Conservation (phyloP, 257 asterid species). For the Petrea volubilis region DNA sequence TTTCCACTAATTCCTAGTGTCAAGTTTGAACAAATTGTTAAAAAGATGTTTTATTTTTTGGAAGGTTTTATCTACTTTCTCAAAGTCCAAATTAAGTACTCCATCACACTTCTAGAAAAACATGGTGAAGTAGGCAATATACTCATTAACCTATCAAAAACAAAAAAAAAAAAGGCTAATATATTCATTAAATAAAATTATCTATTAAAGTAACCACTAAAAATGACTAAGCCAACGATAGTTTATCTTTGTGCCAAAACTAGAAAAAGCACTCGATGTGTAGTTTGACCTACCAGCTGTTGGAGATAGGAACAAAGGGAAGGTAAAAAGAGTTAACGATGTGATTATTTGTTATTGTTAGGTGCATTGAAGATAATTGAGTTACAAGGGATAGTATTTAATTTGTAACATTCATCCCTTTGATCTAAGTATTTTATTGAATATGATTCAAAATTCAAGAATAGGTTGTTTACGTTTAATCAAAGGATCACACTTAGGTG, state of each 20-base stretch:
- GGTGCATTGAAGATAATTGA: too few species aligned
- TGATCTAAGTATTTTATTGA: too few species aligned
- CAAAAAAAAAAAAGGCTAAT: too few species aligned
- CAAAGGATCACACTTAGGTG: too few species aligned
- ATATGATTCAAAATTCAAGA: too few species aligned
- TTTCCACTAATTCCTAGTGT: neutral
- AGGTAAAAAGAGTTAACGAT: constrained; percentile 2
- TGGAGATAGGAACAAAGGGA: neutral
- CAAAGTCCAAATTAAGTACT: neutral
- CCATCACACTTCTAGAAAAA: neutral
- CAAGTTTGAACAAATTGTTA: neutral
- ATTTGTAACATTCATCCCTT: too few species aligned
- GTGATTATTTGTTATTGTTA: too few species aligned
- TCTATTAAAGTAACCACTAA: neutral
- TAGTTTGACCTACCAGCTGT: constrained; percentile 16
- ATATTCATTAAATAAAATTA: constrained; percentile 1
- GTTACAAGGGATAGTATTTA: too few species aligned
- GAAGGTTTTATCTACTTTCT: neutral
- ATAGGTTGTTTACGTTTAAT: too few species aligned
- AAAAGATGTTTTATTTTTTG: neutral
- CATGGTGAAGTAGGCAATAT: neutral
- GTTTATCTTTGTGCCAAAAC: neutral
- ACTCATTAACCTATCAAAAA: too few species aligned
- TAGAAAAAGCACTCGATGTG: constrained; percentile 17
- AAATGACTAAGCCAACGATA: neutral